Percentiles rank a stretch among this genome's conserved stretches.
Conservation (phyloP, 106 monocot species). For the Phalaenopsis aphrodite region DNA sequence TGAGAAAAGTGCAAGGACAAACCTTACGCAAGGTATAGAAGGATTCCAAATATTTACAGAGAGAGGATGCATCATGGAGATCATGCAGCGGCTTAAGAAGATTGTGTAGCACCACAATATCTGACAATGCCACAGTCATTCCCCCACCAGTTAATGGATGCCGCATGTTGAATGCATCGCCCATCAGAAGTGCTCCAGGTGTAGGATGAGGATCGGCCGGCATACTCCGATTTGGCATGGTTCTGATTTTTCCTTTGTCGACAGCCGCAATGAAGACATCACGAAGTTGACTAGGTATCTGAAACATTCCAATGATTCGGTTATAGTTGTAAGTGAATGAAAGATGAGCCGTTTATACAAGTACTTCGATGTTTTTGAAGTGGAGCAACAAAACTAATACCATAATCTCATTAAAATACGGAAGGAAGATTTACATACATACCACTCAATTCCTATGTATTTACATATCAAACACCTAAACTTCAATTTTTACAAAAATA, state of each 20-base stretch:
- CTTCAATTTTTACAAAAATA: too few species aligned
- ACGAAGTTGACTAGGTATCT: slow-evolving; percentile 54
- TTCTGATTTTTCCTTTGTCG: slow-evolving; percentile 68
- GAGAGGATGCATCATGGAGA: slow-evolving; percentile 58
- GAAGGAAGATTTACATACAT: too few species aligned
- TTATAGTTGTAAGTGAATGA: not conserved
- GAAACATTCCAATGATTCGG: not conserved
- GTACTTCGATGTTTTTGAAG: too few species aligned
- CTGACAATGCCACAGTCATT: slow-evolving; percentile 90
- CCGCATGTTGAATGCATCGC: slow-evolving; percentile 97
- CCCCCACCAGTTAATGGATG: slow-evolving; percentile 93
- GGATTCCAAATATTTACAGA: slow-evolving; percentile 85
- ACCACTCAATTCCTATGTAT: too few species aligned
- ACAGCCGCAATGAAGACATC: slow-evolving; percentile 57
- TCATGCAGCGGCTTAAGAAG: slow-evolving; percentile 71
- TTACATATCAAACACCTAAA: too few species aligned
- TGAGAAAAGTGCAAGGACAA: not conserved
- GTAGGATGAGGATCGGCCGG: slow-evolving; percentile 77
- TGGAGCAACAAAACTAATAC: too few species aligned
- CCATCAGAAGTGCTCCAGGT: slow-evolving; percentile 83
- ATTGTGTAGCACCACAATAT: slow-evolving; percentile 61
- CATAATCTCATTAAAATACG: too few species aligned
- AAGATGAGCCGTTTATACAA: too few species aligned
- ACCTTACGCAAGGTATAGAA: slow-evolving; percentile 93
- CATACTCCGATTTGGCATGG: slow-evolving; percentile 83